These are phyloP conservation scores for Tylopilus sp. DNA, from an alignment of 1,284 basidiomycete species.

Conservation along the genomic window DNA sequence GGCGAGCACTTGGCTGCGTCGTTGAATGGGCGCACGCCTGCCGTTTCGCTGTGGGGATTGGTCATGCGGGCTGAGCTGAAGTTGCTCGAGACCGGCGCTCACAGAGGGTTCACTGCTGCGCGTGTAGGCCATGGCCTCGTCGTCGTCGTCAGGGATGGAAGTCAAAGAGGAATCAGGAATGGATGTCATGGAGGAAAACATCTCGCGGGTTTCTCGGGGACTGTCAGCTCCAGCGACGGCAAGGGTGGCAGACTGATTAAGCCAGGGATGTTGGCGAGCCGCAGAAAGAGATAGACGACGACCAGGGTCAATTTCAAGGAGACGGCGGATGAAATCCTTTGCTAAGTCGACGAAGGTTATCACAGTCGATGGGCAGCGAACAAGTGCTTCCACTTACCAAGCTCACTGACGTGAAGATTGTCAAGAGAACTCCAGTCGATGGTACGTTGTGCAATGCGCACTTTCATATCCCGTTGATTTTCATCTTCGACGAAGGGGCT, in stretches of 20 bases:
- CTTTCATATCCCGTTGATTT: slow-evolving; percentile 46
- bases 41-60: slow-evolving; percentile 7
- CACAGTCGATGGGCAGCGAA: neutral
- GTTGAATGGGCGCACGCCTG: slow-evolving; percentile 38
- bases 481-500: slow-evolving; percentile 73
- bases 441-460: slow-evolving; percentile 50
- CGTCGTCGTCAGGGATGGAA: slow-evolving; percentile 27
- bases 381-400: slow-evolving; percentile 32
- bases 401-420: slow-evolving; percentile 34
- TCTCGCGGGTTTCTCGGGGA: slow-evolving; percentile 12
- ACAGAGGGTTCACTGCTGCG: slow-evolving; percentile 33
- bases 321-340: slow-evolving; percentile 36
- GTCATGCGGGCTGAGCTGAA: slow-evolving; percentile 25
- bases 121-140: slow-evolving; percentile 34
- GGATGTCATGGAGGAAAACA: slow-evolving; percentile 15
- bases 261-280: slow-evolving; percentile 66
- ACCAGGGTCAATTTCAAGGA: slow-evolving; percentile 47
- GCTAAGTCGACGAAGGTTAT: slow-evolving; percentile 21
- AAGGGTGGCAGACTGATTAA: slow-evolving; percentile 32
- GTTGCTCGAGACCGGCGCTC: slow-evolving; percentile 35
- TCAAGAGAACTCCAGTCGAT: slow-evolving; percentile 61
- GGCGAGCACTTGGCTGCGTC: slow-evolving; percentile 46
- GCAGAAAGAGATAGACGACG: slow-evolving; percentile 55
- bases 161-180: slow-evolving; percentile 21
- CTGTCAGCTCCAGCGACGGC: neutral